A percentile compares a stretch with the other conserved stretches of the same genome.
phyloP scores from a whole-genome alignment of 108 stramenopile species.

The Cyclotella choctawhatcheeana region DNA sequence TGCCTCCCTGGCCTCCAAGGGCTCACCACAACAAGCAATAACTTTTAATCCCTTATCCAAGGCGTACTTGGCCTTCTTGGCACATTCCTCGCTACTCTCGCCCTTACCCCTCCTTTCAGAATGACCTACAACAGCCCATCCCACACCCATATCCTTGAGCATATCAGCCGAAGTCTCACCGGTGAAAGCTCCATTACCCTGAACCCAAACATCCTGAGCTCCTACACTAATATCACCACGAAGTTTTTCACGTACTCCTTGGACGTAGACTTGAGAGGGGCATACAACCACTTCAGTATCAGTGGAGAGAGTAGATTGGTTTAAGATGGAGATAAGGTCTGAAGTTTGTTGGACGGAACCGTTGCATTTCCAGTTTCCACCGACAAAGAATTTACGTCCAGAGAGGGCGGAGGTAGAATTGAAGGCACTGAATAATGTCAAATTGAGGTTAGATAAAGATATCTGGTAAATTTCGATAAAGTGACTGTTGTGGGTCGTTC shows the following conservation, averaged over 20 bases:
- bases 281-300: slow-evolving; percentile 97
- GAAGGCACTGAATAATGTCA: slow-evolving; percentile 56
- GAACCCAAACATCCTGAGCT: slow-evolving; percentile 92
- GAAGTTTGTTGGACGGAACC: slow-evolving; percentile 81
- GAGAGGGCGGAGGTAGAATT: slow-evolving; percentile 68
- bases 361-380: slow-evolving; percentile 99
- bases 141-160: slow-evolving; percentile 94
- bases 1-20: slow-evolving; percentile 92
- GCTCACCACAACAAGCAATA: slow-evolving; percentile 99
- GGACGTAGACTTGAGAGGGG: slow-evolving; percentile 92
- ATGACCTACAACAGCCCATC: slow-evolving; percentile 95
- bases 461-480: too few relatives aligned
- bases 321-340: slow-evolving; percentile 90
- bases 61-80: slow-evolving; percentile 95
- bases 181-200: slow-evolving; percentile 95
- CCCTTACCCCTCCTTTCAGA: slow-evolving; percentile 98
- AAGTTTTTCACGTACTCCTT: slow-evolving; percentile 77
- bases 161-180: slow-evolving; percentile 98
- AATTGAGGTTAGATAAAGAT: too few relatives aligned
- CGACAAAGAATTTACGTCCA: slow-evolving; percentile 96
- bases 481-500: too few relatives aligned
- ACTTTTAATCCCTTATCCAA: slow-evolving; percentile 90
- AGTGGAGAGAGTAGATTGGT: slow-evolving; percentile 78
- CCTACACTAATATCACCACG: slow-evolving; percentile 91
- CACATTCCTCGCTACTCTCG: slow-evolving; percentile 90